These are phyloP conservation scores for Dipteronia dyeriana DNA, from an alignment of 345 rosid genomes.

Conservation along the genomic window DNA sequence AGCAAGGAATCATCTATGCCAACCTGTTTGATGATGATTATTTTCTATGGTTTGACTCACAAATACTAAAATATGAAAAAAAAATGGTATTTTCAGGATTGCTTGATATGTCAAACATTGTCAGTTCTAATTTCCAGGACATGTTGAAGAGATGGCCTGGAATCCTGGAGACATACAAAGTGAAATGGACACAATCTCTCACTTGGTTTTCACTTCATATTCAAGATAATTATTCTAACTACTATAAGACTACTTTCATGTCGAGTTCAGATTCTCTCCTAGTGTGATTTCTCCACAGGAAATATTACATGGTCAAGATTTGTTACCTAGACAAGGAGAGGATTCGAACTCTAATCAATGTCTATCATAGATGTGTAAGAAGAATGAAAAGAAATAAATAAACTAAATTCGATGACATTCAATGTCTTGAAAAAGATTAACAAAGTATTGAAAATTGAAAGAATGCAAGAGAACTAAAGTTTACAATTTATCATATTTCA, in stretches of 20 bases:
- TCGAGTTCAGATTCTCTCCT: too few relatives aligned
- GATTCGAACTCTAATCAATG: too few relatives aligned
- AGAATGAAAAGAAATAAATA: too few relatives aligned
- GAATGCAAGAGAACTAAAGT: background rate
- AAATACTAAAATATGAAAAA: background rate
- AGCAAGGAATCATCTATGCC: background rate
- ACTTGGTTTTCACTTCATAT: background rate
- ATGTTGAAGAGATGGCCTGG: background rate
- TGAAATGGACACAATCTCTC: background rate
- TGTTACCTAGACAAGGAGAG: too few relatives aligned
- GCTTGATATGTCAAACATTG: background rate
- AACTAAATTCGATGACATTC: too few relatives aligned
- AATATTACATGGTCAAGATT: too few relatives aligned
- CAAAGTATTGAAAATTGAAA: background rate
- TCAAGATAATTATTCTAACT: too few relatives aligned
- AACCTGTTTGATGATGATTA: background rate
- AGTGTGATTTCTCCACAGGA: too few relatives aligned
- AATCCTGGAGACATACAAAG: background rate
- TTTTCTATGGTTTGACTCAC: background rate
- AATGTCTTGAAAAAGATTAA: too few relatives aligned
- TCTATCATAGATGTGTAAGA: too few relatives aligned
- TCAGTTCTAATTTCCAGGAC: background rate
- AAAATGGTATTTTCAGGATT: background rate
- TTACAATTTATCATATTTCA: background rate
- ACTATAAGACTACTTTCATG: background rate